These are phyloP conservation scores for Theileria equi DNA, from an alignment of 169 alveolate species.

Conservation along the genomic window DNA sequence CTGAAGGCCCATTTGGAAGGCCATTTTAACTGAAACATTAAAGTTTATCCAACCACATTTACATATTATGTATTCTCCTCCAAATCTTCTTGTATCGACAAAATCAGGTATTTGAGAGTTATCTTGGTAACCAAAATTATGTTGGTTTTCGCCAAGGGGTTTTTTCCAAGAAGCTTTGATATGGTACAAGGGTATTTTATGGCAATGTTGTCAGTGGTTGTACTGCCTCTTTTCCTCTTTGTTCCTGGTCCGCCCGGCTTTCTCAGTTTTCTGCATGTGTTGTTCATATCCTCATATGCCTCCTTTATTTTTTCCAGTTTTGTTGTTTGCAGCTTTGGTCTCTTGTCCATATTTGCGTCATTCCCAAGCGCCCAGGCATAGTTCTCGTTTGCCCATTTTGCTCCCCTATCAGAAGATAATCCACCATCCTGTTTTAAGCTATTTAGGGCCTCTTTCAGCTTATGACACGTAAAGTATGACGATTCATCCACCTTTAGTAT, in stretches of 20 bases:
- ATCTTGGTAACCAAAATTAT: constrained; percentile 27
- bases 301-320: neutral
- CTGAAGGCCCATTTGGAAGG: constrained; percentile 47
- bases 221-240: neutral
- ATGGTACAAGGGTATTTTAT: neutral
- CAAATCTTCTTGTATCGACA: constrained; percentile 49
- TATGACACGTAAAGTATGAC: neutral
- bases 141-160: neutral
- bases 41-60: neutral
- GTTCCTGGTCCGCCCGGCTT: neutral
- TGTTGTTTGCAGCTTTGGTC: neutral
- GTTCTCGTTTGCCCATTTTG: too few species aligned
- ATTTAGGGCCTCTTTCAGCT: neutral
- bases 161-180: neutral
- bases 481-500: neutral
- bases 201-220: neutral
- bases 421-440: neutral
- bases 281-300: neutral
- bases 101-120: constrained; percentile 41
- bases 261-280: neutral
- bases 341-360: neutral
- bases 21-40: constrained; percentile 14
- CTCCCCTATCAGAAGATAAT: neutral
- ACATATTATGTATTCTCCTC: constrained; percentile 7
- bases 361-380: neutral